phyloP scores from a whole-genome alignment of 2,329 filamentous ascomycete genomes.

The Blumeria graminis region DNA sequence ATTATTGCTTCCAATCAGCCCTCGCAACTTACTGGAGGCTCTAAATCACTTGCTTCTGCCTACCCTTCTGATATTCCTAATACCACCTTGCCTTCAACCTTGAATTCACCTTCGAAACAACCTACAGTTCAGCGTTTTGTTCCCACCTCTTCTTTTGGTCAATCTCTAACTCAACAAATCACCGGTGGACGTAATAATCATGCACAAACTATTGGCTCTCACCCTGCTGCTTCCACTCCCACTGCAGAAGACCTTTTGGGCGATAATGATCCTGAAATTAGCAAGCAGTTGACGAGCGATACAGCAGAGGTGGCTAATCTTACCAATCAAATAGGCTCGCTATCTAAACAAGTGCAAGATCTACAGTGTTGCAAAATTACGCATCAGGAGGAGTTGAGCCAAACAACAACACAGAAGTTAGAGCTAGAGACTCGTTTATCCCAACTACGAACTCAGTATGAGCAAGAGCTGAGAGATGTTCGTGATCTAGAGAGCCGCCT shows the following conservation, averaged over 20 bases:
- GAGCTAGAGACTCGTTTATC: slow-evolving; percentile 77
- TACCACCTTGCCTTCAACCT: slow-evolving; percentile 6
- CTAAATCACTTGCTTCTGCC: slow-evolving; percentile 25
- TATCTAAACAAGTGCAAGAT: slow-evolving; percentile 86
- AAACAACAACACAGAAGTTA: slow-evolving; percentile 66
- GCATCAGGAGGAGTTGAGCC: slow-evolving; percentile 60
- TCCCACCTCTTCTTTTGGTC: slow-evolving; percentile 79
- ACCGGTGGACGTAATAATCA: slow-evolving; percentile 33
- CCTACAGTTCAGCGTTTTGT: slow-evolving; percentile 63
- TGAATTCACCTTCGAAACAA: slow-evolving; percentile 9
- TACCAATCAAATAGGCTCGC: slow-evolving; percentile 77
- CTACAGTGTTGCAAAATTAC: slow-evolving; percentile 60
- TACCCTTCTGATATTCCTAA: background rate
- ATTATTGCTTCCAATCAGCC: slow-evolving; percentile 27
- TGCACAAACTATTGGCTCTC: slow-evolving; percentile 3
- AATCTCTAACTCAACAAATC: slow-evolving; percentile 49
- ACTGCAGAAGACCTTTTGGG: slow-evolving; percentile 67
- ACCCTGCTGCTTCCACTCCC: slow-evolving; percentile 17
- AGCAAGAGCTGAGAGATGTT: slow-evolving; percentile 76
- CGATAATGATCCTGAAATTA: slow-evolving; percentile 70
- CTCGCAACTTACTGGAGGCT: slow-evolving; percentile 50
- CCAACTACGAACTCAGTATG: slow-evolving; percentile 69
- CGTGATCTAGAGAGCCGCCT: slow-evolving; percentile 69
- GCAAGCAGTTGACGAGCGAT: slow-evolving; percentile 68
- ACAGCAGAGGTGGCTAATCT: slow-evolving; percentile 85